Evolutionary conservation across 306 rosid species (phyloP), one percentile per base, ranked within the genome.

Genomic region (Sicyos edulis): DNA sequence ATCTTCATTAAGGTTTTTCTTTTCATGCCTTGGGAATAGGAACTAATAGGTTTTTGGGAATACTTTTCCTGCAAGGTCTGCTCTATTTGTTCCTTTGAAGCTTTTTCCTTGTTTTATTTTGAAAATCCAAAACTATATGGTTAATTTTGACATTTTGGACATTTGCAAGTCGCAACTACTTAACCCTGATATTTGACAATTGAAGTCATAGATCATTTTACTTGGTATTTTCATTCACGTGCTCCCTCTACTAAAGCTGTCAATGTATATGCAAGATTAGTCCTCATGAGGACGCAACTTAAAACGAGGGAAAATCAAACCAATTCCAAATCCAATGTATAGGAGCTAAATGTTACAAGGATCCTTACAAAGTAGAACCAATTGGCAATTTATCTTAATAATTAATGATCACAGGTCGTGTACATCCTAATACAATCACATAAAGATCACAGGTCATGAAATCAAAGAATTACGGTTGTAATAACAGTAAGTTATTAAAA

Each of bases 321-420:
- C 20, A 68, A 68, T 68, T 45, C 57, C 19, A 68, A 20, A 44
- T 68, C 47, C 70, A 65, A 59, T 16, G 45, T 40, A 40, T 71
- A 74, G 63, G 8, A 13, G 16, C 24, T 4, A 26, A 26, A 63
- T 37, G 24, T 63, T 63, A 63, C 15, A 63, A n/a, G 40, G 22
- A 16, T 8, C 50, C 51, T 37, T 8, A 63, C 26, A 8, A 34
- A 63, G 17, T n/a, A 63, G 51, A 63, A 32, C 17, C 37, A 16
- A 32, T 32, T 32, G n/a, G 51, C 70, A 63, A 16, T 62, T 16
- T n/a, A 37, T 34, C 15, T 32, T 32, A 29, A 29, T 60, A 60
- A 29, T 60, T 60, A 7, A 42, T 2, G 29, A 19, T 9, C 8
- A 34, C 51, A 34, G 15, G 26, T 37, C 7, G 69, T 60, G 15